phyloP scores from a whole-genome alignment of 1,284 basidiomycete species.

The Cerioporus squamosus region DNA sequence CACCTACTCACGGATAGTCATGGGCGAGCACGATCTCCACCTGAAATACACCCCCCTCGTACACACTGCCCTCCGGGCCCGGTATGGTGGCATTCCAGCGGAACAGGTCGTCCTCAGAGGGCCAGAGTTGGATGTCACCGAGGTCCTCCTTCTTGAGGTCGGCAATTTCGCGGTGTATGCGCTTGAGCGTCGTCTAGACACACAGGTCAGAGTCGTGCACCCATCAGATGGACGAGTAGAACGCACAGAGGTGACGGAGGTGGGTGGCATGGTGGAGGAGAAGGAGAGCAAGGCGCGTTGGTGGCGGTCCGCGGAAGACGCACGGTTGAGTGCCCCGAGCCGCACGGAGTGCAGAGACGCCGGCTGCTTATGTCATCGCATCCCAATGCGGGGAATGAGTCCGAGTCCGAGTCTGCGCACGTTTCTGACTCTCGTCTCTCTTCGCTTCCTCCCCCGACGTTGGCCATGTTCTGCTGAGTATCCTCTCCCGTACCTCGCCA shows the following conservation, averaged over 20 bases:
- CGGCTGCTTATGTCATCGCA: background rate
- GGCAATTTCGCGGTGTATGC: constrained; percentile 86
- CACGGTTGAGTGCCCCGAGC: background rate
- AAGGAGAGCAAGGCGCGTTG: background rate
- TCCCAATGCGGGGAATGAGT: background rate
- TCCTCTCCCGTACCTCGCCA: background rate
- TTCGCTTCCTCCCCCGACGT: background rate
- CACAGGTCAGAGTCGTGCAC: too few species aligned
- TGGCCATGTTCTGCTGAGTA: constrained; percentile 9
- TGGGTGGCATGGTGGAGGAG: background rate
- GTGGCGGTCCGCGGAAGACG: background rate
- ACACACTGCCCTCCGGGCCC: constrained; percentile 84
- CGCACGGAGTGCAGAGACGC: background rate
- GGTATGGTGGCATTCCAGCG: constrained; percentile 67
- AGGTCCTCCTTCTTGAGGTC: constrained; percentile 87
- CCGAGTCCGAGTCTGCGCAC: too few species aligned
- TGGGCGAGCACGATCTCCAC: constrained; percentile 72
- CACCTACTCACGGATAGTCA: constrained; percentile 82
- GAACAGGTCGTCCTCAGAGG: constrained; percentile 56
- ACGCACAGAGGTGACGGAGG: background rate
- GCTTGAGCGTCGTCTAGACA: constrained; percentile 78
- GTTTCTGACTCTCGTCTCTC: constrained; percentile 1
- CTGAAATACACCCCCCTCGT: constrained; percentile 86
- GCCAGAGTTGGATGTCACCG: constrained; percentile 70
- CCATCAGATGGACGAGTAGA: background rate